These are phyloP conservation scores for Rhinocladiella similis DNA, from an alignment of 2,329 filamentous ascomycete genomes.

Conservation along the genomic window DNA sequence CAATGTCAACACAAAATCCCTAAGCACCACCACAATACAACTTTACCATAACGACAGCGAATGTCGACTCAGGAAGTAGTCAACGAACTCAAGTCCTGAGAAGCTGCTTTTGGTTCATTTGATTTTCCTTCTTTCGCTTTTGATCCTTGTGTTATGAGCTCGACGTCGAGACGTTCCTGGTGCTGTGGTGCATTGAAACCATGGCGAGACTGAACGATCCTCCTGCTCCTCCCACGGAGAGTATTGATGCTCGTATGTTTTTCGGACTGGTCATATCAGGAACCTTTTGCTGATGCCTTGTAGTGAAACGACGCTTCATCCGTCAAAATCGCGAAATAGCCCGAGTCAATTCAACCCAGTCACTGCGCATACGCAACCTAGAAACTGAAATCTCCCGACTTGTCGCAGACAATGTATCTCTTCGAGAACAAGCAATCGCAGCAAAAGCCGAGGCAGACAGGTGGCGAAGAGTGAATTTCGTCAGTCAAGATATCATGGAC, in stretches of 20 bases:
- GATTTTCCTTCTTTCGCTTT: too few species aligned
- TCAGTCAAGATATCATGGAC: conserved; percentile 49
- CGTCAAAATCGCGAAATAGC: conserved; percentile 68
- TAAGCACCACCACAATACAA: conserved; percentile 2
- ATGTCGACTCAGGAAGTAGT: too few species aligned
- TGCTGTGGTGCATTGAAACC: background rate
- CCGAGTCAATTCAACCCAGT: conserved; percentile 64
- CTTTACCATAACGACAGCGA: too few species aligned
- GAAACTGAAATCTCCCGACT: conserved; percentile 63
- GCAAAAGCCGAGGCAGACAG: conserved; percentile 57
- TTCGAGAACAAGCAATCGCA: conserved; percentile 60
- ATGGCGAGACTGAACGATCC: conserved; percentile 54
- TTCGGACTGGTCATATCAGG: background rate
- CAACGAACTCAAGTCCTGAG: too few species aligned
- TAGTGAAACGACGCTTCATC: conserved; percentile 63
- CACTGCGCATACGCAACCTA: conserved; percentile 62
- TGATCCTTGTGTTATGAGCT: background rate
- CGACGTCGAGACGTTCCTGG: background rate
- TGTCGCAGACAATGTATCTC: conserved; percentile 59
- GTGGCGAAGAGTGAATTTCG: conserved; percentile 43
- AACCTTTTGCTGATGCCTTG: background rate
- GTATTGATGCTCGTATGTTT: conserved; percentile 49
- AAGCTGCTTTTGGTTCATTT: too few species aligned
- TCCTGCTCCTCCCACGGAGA: conserved; percentile 42
- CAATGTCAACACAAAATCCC: background rate